Base-by-base conservation (phyloP, 129 eudicot species). In the Dittrichia graveolens region DNA sequence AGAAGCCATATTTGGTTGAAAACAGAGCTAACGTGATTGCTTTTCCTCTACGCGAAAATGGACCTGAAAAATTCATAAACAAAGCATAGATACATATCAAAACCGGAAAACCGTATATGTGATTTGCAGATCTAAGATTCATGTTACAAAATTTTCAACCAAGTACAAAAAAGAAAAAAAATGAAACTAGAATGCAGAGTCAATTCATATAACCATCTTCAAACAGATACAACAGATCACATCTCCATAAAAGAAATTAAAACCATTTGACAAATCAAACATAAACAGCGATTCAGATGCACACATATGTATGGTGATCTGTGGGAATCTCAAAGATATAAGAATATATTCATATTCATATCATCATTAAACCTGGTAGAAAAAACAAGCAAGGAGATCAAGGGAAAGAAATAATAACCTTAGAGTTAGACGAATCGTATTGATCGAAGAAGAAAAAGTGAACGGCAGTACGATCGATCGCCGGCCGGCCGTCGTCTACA, bases 1-100 rank as follows among this genome's bases (percentile, higher is more conserved):
- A 15, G 75, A 58, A 19, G 75, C 59, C 81, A 77, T 77, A 19
- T 15, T 61, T 37, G 16, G 41, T 66, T 15, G 4, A 11, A 4
- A 41, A 4, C 3, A 3, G 31, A 67, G 37, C 47, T 15, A 38
- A 5, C 6, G 3, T 41, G 75, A 46, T 67, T 61, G 74, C 64
- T 53, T 61, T 46, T 53, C 11, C 5, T 9, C 10, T 1, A 67
- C 45, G 56, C 62, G 13, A 42, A 47, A 67, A 54, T 43, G 18
- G 44, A 80, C 65, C 80, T 69, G 80, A 48, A 76, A 40, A 75
- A 24, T 43, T 10, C 59, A 56, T 24, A 10, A 50, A 37, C 45
- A 24, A 3, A 0, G 14, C 8, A 2, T 7, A 49, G 8, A 48
- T 8, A 60, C 45, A 60, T 10, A 60, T 72, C 2, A 38, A 61